Conservation (phyloP, 2,329 filamentous ascomycete genomes). For the Aspergillus ibericus region DNA sequence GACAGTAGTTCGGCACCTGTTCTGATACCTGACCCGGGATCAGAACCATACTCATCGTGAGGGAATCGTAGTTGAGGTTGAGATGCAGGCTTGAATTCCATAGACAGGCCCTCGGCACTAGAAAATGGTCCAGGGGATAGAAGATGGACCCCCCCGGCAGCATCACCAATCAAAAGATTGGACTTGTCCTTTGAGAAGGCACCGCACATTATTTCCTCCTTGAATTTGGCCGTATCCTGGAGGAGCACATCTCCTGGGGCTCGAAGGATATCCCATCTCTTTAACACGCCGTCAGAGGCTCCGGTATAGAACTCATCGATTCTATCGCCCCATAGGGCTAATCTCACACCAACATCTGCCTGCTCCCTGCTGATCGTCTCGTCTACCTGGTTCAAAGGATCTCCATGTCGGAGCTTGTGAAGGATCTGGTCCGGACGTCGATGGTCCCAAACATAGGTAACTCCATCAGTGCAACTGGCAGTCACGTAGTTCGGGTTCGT, state of each 20-base stretch:
- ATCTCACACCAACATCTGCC: constrained; percentile 58
- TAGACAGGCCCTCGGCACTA: constrained; percentile 19
- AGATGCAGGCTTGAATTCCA: constrained; percentile 29
- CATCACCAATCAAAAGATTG: constrained; percentile 59
- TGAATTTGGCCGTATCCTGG: constrained; percentile 50
- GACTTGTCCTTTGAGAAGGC: constrained; percentile 57
- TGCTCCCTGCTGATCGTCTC: constrained; percentile 45
- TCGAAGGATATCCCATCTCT: constrained; percentile 59
- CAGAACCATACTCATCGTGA: constrained; percentile 8
- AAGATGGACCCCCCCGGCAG: constrained; percentile 55
- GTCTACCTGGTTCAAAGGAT: constrained; percentile 50
- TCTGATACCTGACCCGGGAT: constrained; percentile 27
- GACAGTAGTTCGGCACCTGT: constrained; percentile 30
- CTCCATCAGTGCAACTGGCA: constrained; percentile 61
- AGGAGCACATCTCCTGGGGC: constrained; percentile 53
- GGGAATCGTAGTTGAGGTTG: constrained; percentile 6
- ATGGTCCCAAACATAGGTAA: constrained; percentile 62
- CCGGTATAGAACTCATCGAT: constrained; percentile 58
- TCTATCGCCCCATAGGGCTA: constrained; percentile 58
- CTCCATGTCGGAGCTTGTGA: constrained; percentile 53
- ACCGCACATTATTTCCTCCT: constrained; percentile 59
- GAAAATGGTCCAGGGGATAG: constrained; percentile 41
- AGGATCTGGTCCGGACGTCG: constrained; percentile 49
- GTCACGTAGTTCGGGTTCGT: constrained; percentile 51
- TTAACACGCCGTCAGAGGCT: constrained; percentile 61